Base-by-base conservation (phyloP, 306 rosid species). In the Prunus armeniaca region DNA sequence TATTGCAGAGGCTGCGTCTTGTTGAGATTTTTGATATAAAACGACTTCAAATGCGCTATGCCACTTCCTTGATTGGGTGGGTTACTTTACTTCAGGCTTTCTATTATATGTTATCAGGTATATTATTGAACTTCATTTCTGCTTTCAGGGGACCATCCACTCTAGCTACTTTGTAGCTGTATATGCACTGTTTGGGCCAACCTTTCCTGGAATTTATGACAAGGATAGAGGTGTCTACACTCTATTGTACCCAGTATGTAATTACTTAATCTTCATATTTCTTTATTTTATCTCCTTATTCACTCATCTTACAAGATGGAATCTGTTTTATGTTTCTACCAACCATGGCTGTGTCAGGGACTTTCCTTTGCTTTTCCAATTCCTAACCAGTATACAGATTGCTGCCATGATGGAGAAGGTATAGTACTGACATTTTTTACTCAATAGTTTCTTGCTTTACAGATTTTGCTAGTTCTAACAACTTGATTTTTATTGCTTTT, bases 361-460 rank as follows among this genome's bases (percentile, higher is more conserved):
- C 97, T 95, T 70, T 95, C 97, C 13, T 95, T 95, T 91, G 93
- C 97, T 38, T 95, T 95, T 89, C 98, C 99, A 73, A 95, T 95
- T 80, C 99, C 99, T 10, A 86, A 88, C 83, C 99, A 95, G 86
- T 92, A 92, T 82, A 78, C 91, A 41, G 92, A 92, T 56, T 91
- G 96, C 82, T 91, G 90, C 81, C 97, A 84, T 78, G 96, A 90
- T 51, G 89, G 92, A 55, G 97, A 96, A 89, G 99, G 99, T 95
- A 86, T 62, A 60, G 61, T 64, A 49, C 74, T 65, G 22, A 71
- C 22, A 52, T 19, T 77, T 30, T 17, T 81, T 71, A 74, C 77
- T 76, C n/a, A 18, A 27, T 18, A 3, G 4, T 12, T 67, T 19
- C 49, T 51, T 51, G 67, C 32, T 65, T 32, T 34, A 20, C 51